phyloP scores from a whole-genome alignment of 116 monocot species.

The Trichopus zeylanicus region DNA sequence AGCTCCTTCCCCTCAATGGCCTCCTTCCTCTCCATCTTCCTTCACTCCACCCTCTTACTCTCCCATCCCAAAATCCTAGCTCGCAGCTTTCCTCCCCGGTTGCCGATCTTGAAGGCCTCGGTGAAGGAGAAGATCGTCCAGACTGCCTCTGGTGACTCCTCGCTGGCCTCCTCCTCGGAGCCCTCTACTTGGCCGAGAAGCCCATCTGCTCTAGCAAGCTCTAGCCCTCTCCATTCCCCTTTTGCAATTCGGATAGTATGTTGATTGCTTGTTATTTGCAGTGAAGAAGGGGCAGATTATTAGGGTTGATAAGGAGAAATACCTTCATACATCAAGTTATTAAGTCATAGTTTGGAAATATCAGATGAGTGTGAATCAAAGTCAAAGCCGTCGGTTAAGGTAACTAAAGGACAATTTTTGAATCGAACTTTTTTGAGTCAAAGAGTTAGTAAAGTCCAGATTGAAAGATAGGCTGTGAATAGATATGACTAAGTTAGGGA shows the following conservation, averaged over 20 bases:
- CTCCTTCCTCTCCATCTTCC: conserved; percentile 4
- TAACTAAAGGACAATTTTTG: too few relatives aligned
- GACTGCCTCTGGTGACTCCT: neutral
- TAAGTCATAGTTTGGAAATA: too few relatives aligned
- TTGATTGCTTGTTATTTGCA: conserved; percentile 6
- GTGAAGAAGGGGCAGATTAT: conserved; percentile 79
- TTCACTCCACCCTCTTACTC: neutral
- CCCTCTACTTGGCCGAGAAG: conserved; percentile 20
- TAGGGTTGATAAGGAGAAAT: conserved; percentile 60
- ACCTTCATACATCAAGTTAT: too few relatives aligned
- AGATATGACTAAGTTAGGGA: too few relatives aligned
- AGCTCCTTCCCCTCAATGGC: conserved; percentile 32
- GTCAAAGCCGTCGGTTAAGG: too few relatives aligned
- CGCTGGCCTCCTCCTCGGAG: neutral
- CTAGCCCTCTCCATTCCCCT: too few relatives aligned
- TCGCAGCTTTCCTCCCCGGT: neutral
- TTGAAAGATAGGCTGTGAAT: too few relatives aligned
- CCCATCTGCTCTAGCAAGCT: conserved; percentile 49
- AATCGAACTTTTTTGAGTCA: too few relatives aligned
- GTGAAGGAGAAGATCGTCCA: conserved; percentile 15
- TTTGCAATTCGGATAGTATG: too few relatives aligned
- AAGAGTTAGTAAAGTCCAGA: too few relatives aligned
- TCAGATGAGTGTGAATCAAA: too few relatives aligned
- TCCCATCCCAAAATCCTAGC: neutral
- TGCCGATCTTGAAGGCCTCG: conserved; percentile 14